Conservation (phyloP, 768 basidiomycete genomes). For the Clitopilus passeckerianus region DNA sequence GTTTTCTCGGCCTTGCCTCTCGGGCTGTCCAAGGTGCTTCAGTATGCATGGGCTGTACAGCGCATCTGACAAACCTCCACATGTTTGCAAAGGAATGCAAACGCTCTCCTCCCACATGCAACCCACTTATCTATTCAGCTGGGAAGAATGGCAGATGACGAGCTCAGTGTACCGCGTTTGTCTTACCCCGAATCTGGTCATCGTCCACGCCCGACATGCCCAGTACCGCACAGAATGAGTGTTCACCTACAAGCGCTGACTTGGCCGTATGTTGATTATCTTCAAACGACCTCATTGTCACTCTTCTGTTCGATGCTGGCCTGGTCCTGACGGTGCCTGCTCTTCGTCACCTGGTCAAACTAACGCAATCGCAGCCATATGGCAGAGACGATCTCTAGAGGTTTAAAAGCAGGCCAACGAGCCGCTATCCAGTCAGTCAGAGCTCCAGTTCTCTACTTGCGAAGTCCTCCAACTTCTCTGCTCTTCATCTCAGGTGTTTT, state of each 20-base stretch:
- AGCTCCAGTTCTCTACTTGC: not conserved
- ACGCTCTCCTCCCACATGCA: not conserved
- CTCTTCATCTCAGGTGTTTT: constrained; percentile 2
- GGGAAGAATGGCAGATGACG: not conserved
- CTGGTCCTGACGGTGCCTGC: not conserved
- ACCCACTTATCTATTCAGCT: not conserved
- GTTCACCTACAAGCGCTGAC: not conserved
- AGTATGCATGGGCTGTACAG: not conserved
- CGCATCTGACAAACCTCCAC: not conserved
- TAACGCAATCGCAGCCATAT: not conserved
- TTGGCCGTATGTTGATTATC: not conserved
- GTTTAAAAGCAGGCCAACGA: not conserved
- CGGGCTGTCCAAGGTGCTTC: not conserved
- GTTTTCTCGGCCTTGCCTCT: not conserved
- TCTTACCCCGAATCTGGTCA: not conserved
- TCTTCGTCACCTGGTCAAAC: not conserved
- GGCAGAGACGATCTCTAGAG: not conserved
- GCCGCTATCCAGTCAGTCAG: not conserved
- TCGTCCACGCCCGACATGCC: not conserved
- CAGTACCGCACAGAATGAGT: not conserved
- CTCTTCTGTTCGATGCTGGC: not conserved
- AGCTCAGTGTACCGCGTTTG: not conserved
- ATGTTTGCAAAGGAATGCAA: not conserved
- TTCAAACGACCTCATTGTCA: not conserved
- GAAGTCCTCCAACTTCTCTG: not conserved